Conservation (phyloP, 2,329 filamentous ascomycete genomes). For the Cyphellophora attinorum region DNA sequence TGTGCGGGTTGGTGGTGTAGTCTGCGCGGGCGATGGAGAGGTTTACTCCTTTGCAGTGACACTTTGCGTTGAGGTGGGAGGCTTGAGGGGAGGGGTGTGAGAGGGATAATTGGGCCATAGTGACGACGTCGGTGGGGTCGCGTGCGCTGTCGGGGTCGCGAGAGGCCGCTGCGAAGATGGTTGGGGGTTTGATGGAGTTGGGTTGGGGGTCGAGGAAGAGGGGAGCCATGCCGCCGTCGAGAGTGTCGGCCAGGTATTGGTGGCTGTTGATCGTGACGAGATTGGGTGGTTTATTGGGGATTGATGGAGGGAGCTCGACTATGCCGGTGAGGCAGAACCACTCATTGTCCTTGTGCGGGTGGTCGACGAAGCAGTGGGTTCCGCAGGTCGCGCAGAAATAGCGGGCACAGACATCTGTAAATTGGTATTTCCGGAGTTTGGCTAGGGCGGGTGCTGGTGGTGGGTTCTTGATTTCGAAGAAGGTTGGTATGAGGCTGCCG, state of each 20-base stretch:
- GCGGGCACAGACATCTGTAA: neutral
- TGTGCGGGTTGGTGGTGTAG: constrained; percentile 24
- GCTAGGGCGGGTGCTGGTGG: neutral
- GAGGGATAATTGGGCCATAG: too few relatives aligned
- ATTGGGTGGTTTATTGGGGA: neutral
- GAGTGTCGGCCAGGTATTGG: constrained; percentile 9
- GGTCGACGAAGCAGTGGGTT: neutral
- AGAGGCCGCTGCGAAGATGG: too few relatives aligned
- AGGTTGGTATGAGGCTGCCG: neutral
- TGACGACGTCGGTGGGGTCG: too few relatives aligned
- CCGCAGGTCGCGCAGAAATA: constrained; percentile 4
- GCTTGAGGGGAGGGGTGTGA: too few relatives aligned
- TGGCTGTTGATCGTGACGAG: constrained; percentile 1
- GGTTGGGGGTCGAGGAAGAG: too few relatives aligned
- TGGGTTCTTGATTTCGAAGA: neutral
- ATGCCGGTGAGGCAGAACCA: neutral
- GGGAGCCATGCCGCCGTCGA: constrained; percentile 12
- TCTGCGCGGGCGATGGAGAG: constrained; percentile 45
- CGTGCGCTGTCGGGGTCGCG: too few relatives aligned
- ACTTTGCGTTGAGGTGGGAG: constrained; percentile 9
- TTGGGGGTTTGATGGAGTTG: too few relatives aligned
- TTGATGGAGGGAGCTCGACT: neutral
- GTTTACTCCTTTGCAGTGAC: constrained; percentile 37
- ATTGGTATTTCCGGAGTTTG: neutral
- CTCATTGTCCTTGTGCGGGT: neutral